Percentiles rank a stretch among this genome's conserved stretches.
Evolutionary conservation across 2,329 filamentous ascomycete species (phyloP).

Genomic region (Incumbomyces lentus): DNA sequence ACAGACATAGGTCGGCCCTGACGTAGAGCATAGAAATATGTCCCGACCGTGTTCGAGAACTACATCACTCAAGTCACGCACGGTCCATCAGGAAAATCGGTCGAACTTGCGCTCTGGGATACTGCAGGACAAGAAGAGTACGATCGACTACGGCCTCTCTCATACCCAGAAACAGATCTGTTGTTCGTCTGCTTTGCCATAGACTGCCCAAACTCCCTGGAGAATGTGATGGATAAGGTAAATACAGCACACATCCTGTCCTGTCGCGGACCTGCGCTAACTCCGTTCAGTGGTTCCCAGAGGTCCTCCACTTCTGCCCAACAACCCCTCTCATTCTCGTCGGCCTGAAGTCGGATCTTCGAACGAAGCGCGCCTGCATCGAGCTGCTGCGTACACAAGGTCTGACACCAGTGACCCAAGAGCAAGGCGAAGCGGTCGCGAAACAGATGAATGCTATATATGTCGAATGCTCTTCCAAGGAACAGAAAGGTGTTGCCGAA

Average conservation of each 20-base stretch:
- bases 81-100: conserved; percentile 76
- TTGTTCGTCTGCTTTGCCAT: conserved; percentile 99
- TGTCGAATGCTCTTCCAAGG: conserved; percentile 98
- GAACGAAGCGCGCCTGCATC: conserved; percentile 90
- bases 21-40: conserved; percentile 69
- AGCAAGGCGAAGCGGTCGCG: conserved; percentile 80
- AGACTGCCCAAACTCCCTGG: conserved; percentile 93
- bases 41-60: conserved; percentile 98
- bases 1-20: not conserved
- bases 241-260: conserved; percentile 17
- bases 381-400: conserved; percentile 98
- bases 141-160: conserved; percentile 86
- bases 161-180: conserved; percentile 94
- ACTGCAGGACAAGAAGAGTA: conserved; percentile 98
- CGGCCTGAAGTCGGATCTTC: conserved; percentile 92
- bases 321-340: conserved; percentile 93
- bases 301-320: conserved; percentile 97
- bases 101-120: conserved; percentile 96
- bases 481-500: conserved; percentile 90
- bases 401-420: conserved; percentile 82
- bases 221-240: conserved; percentile 99
- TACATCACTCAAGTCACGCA: conserved; percentile 97
- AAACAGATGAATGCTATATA: conserved; percentile 90
- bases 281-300: conserved; percentile 77
- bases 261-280: conserved; percentile 7